These are phyloP conservation scores for Lolium perenne DNA, from an alignment of 176 grass and related monocot species.

Conservation along the genomic window DNA sequence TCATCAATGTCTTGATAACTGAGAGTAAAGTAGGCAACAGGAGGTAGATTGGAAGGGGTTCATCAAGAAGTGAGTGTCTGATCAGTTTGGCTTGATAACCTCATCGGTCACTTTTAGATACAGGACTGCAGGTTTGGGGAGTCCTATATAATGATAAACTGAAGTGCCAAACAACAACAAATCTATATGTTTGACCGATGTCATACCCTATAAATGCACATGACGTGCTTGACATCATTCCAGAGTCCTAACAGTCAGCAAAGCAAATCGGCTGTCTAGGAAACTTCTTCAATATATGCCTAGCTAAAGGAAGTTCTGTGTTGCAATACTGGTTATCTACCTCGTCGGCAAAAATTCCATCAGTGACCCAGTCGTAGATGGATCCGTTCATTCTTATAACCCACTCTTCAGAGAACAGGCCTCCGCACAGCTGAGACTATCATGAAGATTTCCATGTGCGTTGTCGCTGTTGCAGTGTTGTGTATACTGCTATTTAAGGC, in stretches of 20 bases:
- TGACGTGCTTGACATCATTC: not conserved
- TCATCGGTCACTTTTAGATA: slow-evolving; percentile 2
- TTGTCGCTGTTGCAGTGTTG: not conserved
- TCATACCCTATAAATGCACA: not conserved
- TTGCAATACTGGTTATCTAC: not conserved
- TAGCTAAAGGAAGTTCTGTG: not conserved
- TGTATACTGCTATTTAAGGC: not conserved
- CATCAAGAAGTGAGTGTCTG: not conserved
- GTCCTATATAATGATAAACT: not conserved
- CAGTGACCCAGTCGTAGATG: not conserved
- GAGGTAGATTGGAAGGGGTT: not conserved
- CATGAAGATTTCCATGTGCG: not conserved
- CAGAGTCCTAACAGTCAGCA: slow-evolving; percentile 12
- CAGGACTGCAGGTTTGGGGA: not conserved
- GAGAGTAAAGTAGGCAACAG: slow-evolving; percentile 21
- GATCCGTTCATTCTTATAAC: not conserved
- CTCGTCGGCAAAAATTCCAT: not conserved
- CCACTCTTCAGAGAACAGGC: not conserved
- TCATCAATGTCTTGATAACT: slow-evolving; percentile 2
- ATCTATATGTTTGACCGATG: not conserved
- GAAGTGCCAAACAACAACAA: slow-evolving; percentile 1
- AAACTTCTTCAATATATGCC: not conserved
- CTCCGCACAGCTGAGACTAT: not conserved
- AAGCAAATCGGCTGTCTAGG: not conserved
- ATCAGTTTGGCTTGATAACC: slow-evolving; percentile 15